These are phyloP conservation scores for Breviolum minutum DNA, from an alignment of 73 alveolate species.

Conservation along the genomic window DNA sequence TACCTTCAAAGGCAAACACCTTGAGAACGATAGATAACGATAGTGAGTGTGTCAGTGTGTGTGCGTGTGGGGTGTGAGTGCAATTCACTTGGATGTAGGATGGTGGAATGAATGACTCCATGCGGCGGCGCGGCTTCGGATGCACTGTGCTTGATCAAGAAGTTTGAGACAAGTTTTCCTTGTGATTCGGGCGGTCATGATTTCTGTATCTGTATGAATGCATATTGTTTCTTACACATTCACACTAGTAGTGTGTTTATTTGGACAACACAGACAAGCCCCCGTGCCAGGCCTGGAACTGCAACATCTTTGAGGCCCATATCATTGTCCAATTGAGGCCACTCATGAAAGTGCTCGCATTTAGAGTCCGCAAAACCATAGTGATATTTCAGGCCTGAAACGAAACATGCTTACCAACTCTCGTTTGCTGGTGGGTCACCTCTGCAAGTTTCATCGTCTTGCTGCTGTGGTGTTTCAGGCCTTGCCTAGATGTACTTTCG, in stretches of 20 bases:
- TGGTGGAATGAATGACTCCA: too few species aligned
- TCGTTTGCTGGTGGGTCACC: background rate
- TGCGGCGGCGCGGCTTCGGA: too few species aligned
- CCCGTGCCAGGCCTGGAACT: background rate
- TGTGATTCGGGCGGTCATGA: too few species aligned
- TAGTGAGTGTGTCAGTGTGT: background rate
- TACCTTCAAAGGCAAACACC: background rate
- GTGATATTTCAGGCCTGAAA: background rate
- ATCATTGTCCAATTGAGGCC: background rate
- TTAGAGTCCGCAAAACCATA: background rate
- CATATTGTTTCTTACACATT: background rate
- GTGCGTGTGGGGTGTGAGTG: background rate
- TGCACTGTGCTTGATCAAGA: too few species aligned
- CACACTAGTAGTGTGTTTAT: background rate
- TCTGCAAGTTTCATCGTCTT: background rate
- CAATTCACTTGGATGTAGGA: too few species aligned
- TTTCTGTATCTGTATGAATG: too few species aligned
- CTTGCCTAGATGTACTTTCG: background rate
- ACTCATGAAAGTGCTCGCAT: background rate
- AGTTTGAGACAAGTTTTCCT: too few species aligned
- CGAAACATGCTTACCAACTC: too few species aligned
- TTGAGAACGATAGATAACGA: background rate
- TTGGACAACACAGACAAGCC: background rate
- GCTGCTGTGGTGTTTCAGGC: background rate
- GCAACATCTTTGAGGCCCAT: background rate